Evolutionary conservation across 73 alveolate species (phyloP).

Genomic region (Tetrahymena thermophila): DNA sequence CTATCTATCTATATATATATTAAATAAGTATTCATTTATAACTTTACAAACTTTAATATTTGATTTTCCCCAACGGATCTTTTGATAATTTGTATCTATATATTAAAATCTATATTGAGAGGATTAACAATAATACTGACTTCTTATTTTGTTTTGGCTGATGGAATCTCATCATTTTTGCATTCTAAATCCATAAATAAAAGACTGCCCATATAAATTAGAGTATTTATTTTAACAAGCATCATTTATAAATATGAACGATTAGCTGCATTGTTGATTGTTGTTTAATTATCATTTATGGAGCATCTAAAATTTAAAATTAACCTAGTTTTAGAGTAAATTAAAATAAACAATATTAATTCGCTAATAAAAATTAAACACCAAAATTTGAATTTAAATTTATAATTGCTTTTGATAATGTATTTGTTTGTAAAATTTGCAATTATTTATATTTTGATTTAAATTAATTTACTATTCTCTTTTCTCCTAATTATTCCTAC

Average conservation of each 20-base stretch:
- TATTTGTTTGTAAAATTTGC: not conserved
- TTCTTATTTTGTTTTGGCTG: not conserved
- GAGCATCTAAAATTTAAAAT: not conserved
- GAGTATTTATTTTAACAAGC: not conserved
- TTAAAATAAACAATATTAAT: not conserved
- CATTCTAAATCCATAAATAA: not conserved
- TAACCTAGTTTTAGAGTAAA: not conserved
- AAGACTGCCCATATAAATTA: not conserved
- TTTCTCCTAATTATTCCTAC: not conserved
- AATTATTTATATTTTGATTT: not conserved
- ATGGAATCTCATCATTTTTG: not conserved
- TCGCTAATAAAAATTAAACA: not conserved
- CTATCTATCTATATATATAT: not conserved
- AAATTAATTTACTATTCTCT: not conserved
- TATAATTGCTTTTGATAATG: not conserved
- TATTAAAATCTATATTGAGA: not conserved
- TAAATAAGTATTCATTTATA: not conserved
- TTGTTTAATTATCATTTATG: not conserved
- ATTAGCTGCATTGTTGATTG: not conserved
- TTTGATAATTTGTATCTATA: not conserved
- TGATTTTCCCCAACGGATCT: constrained; percentile 2
- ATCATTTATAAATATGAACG: not conserved
- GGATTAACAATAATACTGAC: not conserved
- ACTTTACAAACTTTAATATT: not conserved
- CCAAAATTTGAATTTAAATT: not conserved